phyloP scores from a whole-genome alignment of 2,329 filamentous ascomycete species.

The Aspergillus sp. region DNA sequence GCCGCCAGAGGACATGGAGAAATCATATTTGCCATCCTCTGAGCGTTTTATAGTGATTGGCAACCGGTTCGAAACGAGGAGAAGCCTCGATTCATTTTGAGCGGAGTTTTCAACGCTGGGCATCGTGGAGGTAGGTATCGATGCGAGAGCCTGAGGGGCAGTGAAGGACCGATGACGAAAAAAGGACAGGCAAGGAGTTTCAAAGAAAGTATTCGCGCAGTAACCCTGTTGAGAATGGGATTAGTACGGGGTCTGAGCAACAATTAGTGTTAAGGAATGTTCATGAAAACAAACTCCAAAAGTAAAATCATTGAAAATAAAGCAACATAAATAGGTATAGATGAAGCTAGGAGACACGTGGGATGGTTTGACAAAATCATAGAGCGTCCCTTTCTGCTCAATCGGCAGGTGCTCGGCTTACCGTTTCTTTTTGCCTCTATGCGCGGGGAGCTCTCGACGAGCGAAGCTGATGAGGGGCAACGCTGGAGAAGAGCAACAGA shows the following conservation, averaged over 20 bases:
- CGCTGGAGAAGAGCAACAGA: constrained; percentile 10
- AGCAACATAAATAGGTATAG: neutral
- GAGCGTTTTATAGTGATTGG: constrained; percentile 95
- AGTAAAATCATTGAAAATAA: neutral
- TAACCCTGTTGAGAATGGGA: neutral
- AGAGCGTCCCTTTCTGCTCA: neutral
- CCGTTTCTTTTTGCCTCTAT: neutral
- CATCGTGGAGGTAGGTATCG: constrained; percentile 25
- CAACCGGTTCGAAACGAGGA: constrained; percentile 90
- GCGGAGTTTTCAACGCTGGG: constrained; percentile 33
- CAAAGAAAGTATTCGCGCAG: neutral
- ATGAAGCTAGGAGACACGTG: neutral
- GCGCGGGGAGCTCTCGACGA: constrained; percentile 4
- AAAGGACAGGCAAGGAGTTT: neutral
- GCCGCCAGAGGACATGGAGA: constrained; percentile 95
- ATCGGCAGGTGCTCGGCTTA: neutral
- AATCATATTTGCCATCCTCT: constrained; percentile 87
- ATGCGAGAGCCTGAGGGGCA: neutral
- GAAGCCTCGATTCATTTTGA: constrained; percentile 53
- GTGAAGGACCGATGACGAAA: neutral
- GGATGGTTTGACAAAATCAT: neutral
- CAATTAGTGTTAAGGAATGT: neutral
- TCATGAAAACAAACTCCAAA: neutral
- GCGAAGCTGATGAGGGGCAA: constrained; percentile 9
- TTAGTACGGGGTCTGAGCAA: neutral